Evolutionary conservation across 2,329 filamentous ascomycete genomes (phyloP).

Genomic region (Laburnicola sp.): DNA sequence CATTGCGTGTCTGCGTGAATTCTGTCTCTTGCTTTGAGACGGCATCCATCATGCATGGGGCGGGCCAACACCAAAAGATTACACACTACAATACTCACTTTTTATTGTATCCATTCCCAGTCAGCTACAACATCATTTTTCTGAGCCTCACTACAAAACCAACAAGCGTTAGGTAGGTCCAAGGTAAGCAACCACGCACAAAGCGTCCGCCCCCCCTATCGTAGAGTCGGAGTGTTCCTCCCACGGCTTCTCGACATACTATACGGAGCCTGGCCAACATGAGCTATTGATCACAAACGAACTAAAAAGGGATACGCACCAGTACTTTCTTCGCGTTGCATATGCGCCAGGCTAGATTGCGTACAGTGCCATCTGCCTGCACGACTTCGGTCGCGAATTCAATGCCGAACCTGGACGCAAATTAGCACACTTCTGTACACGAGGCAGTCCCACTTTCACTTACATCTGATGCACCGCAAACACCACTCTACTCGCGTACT

Average conservation of each 20-base stretch:
- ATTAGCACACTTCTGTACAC: not conserved
- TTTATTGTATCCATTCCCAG: no score
- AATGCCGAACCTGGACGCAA: slow-evolving; percentile 69
- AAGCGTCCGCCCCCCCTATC: not conserved
- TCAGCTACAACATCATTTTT: no score
- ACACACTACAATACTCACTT: no score
- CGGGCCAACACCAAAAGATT: no score
- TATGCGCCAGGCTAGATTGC: slow-evolving; percentile 89
- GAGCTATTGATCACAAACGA: not conserved
- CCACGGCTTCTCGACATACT: slow-evolving; percentile 3
- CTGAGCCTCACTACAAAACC: no score
- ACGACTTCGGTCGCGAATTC: slow-evolving; percentile 94
- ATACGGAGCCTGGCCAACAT: not conserved
- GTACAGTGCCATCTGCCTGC: slow-evolving; percentile 85
- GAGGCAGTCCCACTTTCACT: slow-evolving; percentile 26
- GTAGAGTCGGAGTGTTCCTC: slow-evolving; percentile 1
- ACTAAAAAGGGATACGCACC: slow-evolving; percentile 57
- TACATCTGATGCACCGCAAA: slow-evolving; percentile 94
- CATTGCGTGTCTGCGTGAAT: no score
- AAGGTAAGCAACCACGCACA: no score
- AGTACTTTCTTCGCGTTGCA: slow-evolving; percentile 94
- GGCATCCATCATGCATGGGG: no score
- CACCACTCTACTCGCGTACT: slow-evolving; percentile 86
- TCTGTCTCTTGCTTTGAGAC: no score
- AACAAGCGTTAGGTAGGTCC: no score